Base-by-base conservation (phyloP, 2,329 filamentous ascomycete species). In the Clarireedia homoeocarpa region DNA sequence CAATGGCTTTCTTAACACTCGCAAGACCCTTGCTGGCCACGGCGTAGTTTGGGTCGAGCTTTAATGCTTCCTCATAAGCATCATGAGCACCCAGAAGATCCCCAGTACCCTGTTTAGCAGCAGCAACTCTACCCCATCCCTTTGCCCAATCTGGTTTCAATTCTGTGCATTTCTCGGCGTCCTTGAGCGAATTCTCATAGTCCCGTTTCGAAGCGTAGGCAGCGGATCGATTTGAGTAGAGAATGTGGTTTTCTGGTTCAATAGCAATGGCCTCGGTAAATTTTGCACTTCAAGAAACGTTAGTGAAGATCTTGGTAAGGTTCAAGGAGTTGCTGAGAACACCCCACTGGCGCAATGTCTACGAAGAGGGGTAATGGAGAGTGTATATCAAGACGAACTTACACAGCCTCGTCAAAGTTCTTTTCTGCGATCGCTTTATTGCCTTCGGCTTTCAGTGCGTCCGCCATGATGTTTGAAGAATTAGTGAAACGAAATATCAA, bases 371-470 rank as follows among this genome's bases (percentile, higher is more conserved):
- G 26, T 49, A 34, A 26, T 20, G 27, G 47, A 54, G 60, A 59
- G 53, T 60, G 59, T 62, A 63, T 57, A 63, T 56, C 20, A 20
- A 20, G 20, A 20, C 20, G 20, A 61, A 84, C 89, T 75, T 82
- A 97, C 92, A 96, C 84, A 70, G 94, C 94, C 72, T 92, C 90
- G 69, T 91, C 82, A 73, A 96, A 99, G 75, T 97, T 91, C 82
- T 97, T 97, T 61, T 89, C 91, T 63, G 90, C 87, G 74, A 99
- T 99, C 74, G 95, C 91, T 80, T 95, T 95, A 81, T 99, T 99
- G 78, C 92, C 94, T 72, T 94, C 87, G 69, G 91, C 90, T 80
- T 99, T 99, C 69, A 99, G 84, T 56, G 49, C 42, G 72, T 86
- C 83, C 65, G 82, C 82, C 69, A 71, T 71, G 42, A 20, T 62